phyloP scores from a whole-genome alignment of 2,329 filamentous ascomycete species.

The Fusarium algeriense region DNA sequence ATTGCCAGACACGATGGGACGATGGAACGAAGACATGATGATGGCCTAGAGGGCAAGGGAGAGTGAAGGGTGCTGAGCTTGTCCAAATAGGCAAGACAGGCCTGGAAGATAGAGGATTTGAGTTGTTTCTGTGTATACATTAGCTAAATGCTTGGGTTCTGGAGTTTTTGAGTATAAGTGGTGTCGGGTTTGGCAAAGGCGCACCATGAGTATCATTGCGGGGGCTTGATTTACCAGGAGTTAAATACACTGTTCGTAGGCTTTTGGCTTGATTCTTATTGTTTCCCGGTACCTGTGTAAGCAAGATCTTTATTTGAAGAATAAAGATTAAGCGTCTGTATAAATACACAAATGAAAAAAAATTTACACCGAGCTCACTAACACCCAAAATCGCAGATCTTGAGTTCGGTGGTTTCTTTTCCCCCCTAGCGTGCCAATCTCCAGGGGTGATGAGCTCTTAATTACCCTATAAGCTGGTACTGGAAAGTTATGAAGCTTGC shows the following conservation, averaged over 20 bases:
- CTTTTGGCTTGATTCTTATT: background rate
- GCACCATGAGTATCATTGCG: background rate
- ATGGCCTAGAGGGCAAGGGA: slow-evolving; percentile 22
- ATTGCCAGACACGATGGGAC: slow-evolving; percentile 49
- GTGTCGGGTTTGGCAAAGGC: background rate
- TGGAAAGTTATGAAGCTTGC: background rate
- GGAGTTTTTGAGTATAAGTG: slow-evolving; percentile 12
- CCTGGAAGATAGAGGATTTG: slow-evolving; percentile 8
- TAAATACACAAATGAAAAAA: background rate
- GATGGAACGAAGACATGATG: slow-evolving; percentile 52
- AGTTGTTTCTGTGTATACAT: slow-evolving; percentile 33
- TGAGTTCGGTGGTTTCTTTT: too few species aligned
- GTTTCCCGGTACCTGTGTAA: background rate
- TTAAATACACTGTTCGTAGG: background rate
- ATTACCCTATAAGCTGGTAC: background rate
- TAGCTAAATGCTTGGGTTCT: slow-evolving; percentile 2
- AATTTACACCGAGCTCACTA: too few species aligned
- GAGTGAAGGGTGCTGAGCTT: background rate
- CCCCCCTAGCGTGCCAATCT: background rate
- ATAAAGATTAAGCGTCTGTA: background rate
- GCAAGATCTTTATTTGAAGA: background rate
- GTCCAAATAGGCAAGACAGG: background rate
- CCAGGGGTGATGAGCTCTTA: background rate
- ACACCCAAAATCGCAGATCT: too few species aligned
- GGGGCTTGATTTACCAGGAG: background rate